Base-by-base conservation (phyloP, 1,139 yeast species). In the Blastobotrys illinoisensis region DNA sequence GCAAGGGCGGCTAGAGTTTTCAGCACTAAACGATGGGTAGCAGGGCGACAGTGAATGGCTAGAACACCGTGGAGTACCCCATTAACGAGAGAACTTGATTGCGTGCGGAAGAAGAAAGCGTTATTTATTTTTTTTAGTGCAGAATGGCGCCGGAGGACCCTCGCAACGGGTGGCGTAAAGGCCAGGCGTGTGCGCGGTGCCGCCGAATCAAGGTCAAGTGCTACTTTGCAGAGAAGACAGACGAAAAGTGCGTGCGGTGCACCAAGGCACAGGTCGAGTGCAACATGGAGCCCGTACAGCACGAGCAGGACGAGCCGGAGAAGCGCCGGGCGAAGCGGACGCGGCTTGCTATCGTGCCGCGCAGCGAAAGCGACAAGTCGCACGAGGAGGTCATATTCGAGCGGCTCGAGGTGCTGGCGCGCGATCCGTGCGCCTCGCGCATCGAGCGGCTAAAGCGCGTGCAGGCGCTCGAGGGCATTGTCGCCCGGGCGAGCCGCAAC, bases 101-200 rank as follows among this genome's bases (percentile, higher is more conserved):
- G n/a, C n/a, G n/a, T n/a, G n/a, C n/a, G n/a, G 23, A 21, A 21
- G 23, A 21, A 6, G 6, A 21, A 4, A 21, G 23, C 5, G n/a
- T n/a, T n/a, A n/a, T n/a, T n/a, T n/a, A n/a, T n/a, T n/a, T n/a
- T n/a, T 21, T 21, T 21, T 21, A 21, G 23, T 6, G 6, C 6
- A 21, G 16, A 32, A 32, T 32, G 40, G 40, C 40, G 40, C 16
- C 40, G 40, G 52, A 53, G 46, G 44, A 40, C 16, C 3, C 40
- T 11, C 40, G 40, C 40, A 32, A 32, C 40, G 40, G 40, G 36
- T 77, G 80, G 80, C 63, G 80, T 46, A 78, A 73, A 56, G 64
- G 73, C 21, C 70, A 80, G 54, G 84, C 85, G 1, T 81, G 85
- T 67, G 83, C 82, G 7, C 66, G 85, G 55, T 81, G 85, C 60